Evolutionary conservation across 176 grass and related monocot species (phyloP), one percentile per base, ranked within the genome.

Genomic region (Musa acuminata): DNA sequence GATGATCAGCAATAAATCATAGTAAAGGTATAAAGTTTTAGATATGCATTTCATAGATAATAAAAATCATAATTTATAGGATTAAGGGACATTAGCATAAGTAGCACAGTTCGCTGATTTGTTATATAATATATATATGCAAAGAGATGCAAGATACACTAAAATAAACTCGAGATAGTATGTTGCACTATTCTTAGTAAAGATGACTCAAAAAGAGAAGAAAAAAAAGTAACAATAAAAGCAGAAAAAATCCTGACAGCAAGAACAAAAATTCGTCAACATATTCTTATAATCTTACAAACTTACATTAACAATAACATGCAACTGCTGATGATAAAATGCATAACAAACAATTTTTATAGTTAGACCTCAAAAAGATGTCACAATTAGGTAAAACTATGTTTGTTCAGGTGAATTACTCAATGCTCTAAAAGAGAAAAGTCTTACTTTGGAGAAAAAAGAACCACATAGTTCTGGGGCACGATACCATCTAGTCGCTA

Each of bases 401-500:
- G n/a, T 17, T 17, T 60, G 8, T 60, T 17, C 5, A 58, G 14
- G 13, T 60, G 14, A 8, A 60, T n/a, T 17, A 17, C 6, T 13
- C 4, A 24, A 49, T 21, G 55, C 1, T 11, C 16, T n/a, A 14
- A 59, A 58, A 16, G 8, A 22, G 2, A 20, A 23, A 76, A 63
- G 5, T 63, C 58, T 51, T 76, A 76, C 74, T 63, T 49, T 76
- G 19, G 57, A 64, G 48, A 76, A 76, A 21, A 76, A 76, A 62
- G 74, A 76, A 16, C 74, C 74, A 76, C 74, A 76, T 63, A 76
- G 17, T 22, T 76, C 74, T 21, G 74, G 74, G 16, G 74, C 74
- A 64, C 74, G 57, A 64, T 76, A 76, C 74, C 74, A 76, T 17
- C 74, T 76, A 51, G 74, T 76, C 64, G 74, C 74, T 8, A 76